Conservation (phyloP, 139 green algal genomes). For the Chlamydomonas applanata region DNA sequence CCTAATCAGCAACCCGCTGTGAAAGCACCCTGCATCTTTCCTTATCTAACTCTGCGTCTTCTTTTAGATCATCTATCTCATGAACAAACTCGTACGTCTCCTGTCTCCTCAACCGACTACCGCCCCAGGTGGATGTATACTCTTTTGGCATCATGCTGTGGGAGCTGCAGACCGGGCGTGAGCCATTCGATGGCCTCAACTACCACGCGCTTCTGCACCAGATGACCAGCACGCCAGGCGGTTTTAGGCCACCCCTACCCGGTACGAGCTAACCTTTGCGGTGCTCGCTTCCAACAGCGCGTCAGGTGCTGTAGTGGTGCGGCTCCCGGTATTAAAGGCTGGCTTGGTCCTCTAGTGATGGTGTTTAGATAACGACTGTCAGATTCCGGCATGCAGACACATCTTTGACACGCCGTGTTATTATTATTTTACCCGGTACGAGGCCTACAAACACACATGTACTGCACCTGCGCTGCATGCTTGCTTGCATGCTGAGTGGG, state of each 20-base stretch:
- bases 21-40: too few species aligned
- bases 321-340: too few species aligned
- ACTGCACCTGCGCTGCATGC: not conserved
- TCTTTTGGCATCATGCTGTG: slow-evolving; percentile 78
- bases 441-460: not conserved
- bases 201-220: slow-evolving; percentile 80
- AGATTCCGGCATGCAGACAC: too few species aligned
- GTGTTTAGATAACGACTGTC: too few species aligned
- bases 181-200: slow-evolving; percentile 74
- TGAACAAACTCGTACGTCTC: not conserved
- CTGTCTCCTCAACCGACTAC: slow-evolving; percentile 9
- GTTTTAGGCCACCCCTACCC: slow-evolving; percentile 60
- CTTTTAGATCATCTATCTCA: too few species aligned
- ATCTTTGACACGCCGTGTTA: too few species aligned
- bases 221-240: slow-evolving; percentile 47
- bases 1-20: too few species aligned
- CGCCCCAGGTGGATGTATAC: slow-evolving; percentile 59
- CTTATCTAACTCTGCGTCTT: too few species aligned
- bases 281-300: too few species aligned
- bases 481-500: not conserved
- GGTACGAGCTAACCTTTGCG: too few species aligned
- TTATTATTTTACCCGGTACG: not conserved
- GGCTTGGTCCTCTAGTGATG: not conserved
- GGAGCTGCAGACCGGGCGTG: slow-evolving; percentile 66
- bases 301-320: not conserved